Base-by-base conservation (phyloP, 202 grass and related monocot species). In the Carex sylvatica region DNA sequence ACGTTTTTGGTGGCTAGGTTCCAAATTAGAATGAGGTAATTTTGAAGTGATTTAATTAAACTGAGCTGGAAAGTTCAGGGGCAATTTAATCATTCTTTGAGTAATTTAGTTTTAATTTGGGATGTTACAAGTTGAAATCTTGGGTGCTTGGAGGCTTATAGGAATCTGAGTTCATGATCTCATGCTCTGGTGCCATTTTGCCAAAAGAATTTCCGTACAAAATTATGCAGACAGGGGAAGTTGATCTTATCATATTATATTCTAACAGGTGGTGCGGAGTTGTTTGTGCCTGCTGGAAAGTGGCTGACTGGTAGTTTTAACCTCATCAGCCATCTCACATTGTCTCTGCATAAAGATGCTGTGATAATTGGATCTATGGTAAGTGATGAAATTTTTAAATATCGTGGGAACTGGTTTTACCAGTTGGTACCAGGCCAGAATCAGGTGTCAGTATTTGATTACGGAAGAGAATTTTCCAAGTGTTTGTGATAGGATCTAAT, bases 251-350 rank as follows among this genome's bases (percentile, higher is more conserved):
- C 15, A 19, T 55, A 56, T 56, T 76, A 76, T 56, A 35, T 76
- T 56, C 28, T 54, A 23, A 15, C 72, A 76, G 72, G 72, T 5
- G 96, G 96, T 0, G 96, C 96, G 0, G 87, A 95, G 66, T 88
- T 98, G 68, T 98, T 98, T 42, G 96, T 98, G 78, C 96, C 96
- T 65, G 93, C 92, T 61, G 96, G 96, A 70, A 95, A 86, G 83
- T 98, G 96, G 96, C 40, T 98, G 71, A 98, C 96, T 78, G 92
- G 96, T 20, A 90, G 92, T 90, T 98, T 98, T 90, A 83, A 60
- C 86, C 87, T 98, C 65, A 95, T 98, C 82, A 98, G 92, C 78
- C 96, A 95, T 83, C 89, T 98, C 35, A 95, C 96, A 49, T 86
- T 98, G 69, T 98, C 92, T 28, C 70, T 95, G 62, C 89, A 98